These are phyloP conservation scores for Aspergillus neoniger DNA, from an alignment of 2,329 filamentous ascomycete genomes.

Conservation along the genomic window DNA sequence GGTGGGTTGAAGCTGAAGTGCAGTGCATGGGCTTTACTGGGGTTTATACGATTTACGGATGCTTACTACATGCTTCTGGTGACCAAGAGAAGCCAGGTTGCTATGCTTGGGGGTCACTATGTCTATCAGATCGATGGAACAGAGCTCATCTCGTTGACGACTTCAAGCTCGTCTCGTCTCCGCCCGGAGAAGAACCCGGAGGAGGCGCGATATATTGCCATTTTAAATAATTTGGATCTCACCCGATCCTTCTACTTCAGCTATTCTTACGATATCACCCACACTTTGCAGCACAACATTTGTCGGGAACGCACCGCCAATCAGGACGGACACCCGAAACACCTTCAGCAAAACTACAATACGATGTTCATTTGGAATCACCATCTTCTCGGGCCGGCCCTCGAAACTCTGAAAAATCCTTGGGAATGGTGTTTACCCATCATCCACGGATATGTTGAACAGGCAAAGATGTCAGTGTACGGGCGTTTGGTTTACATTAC, in stretches of 20 bases:
- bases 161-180: constrained; percentile 64
- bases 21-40: constrained; percentile 88
- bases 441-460: constrained; percentile 94
- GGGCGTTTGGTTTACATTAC: constrained; percentile 88
- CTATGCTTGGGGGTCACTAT: constrained; percentile 94
- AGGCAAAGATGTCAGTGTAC: constrained; percentile 81
- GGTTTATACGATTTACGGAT: constrained; percentile 94
- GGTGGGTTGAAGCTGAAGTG: constrained; percentile 88
- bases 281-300: constrained; percentile 90
- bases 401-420: constrained; percentile 69
- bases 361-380: constrained; percentile 99
- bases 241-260: constrained; percentile 96
- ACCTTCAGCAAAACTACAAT: constrained; percentile 78
- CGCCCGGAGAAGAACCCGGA: constrained; percentile 84
- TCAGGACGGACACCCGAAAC: constrained; percentile 62
- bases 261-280: constrained; percentile 95
- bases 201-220: constrained; percentile 83
- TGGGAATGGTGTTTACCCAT: constrained; percentile 97
- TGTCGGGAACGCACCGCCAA: constrained; percentile 73
- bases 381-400: constrained; percentile 78
- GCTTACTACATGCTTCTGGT: constrained; percentile 97
- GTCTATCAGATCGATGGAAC: constrained; percentile 94
- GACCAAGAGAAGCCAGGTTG: constrained; percentile 92
- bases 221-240: constrained; percentile 87
- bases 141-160: constrained; percentile 83